Base-by-base conservation (phyloP, 1,284 basidiomycete genomes). In the Rhodofomes roseus region DNA sequence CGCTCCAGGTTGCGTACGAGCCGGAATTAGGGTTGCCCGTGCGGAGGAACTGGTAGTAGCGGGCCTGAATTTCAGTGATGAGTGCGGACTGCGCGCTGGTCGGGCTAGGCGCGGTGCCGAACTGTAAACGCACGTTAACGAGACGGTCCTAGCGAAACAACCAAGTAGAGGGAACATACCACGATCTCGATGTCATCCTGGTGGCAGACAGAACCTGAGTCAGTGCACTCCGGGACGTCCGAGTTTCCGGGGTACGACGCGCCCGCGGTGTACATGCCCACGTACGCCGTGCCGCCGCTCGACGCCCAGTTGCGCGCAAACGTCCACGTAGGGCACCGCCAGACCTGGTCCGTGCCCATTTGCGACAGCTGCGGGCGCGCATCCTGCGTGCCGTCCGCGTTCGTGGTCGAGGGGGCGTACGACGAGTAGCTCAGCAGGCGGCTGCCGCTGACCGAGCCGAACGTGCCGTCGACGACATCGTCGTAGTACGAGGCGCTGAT, bases 131-230 rank as follows among this genome's bases (percentile, higher is more conserved):
- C 14, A 50, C 4, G 31, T 40, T 29, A 14, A 31, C 56, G 3
- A 44, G 20, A 31, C 25, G 8, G 3, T 4, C 8, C 6, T 29
- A 56, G 12, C 27, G 59, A 1, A 43, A 57, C 41, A 62, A 61
- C 48, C 60, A 22, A 57, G 54, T 41, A 55, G 51, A 34, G 31
- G 31, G 31, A 25, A 79, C 84, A 62, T 74, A 87, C 86, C 60
- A 90, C 81, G 68, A 90, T 86, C 75, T 85, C 74, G 57, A 90
- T 90, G 65, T 90, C 88, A 66, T 90, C 87, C 68, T 89, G 80
- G 69, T 91, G 89, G 71, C 89, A 90, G 36, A 90, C 85, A 22
- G 73, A 68, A 20, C 84, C 86, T 31, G 73, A 46, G 60, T 79
- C 67, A 8, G 76, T 78, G 73, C 89, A 91, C 67, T 79, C 83